phyloP scores from a whole-genome alignment of 2,329 filamentous ascomycete genomes.

The Byssothecium circinans region DNA sequence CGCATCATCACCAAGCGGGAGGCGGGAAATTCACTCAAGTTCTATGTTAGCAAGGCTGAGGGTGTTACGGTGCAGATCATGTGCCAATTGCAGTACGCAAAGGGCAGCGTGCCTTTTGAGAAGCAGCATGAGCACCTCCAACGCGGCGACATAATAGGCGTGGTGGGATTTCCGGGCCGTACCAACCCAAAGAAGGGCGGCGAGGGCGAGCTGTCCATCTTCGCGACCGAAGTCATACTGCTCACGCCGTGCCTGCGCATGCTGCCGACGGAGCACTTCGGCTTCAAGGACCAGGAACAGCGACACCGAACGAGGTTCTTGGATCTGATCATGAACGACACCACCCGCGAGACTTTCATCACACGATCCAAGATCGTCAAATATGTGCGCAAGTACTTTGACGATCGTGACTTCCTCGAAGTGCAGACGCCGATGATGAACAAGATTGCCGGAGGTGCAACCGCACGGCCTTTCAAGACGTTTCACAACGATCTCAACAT shows the following conservation, averaged over 20 bases:
- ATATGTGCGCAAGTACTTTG: conserved; percentile 87
- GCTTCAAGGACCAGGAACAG: conserved; percentile 93
- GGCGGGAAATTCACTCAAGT: conserved; percentile 5
- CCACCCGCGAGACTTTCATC: conserved; percentile 78
- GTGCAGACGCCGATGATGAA: conserved; percentile 98
- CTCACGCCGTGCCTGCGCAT: conserved; percentile 90
- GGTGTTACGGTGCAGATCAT: conserved; percentile 85
- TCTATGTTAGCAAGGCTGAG: conserved; percentile 60
- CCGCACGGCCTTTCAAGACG: conserved; percentile 90
- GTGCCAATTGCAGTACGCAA: conserved; percentile 80
- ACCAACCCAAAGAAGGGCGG: conserved; percentile 89
- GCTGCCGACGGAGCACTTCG: conserved; percentile 69
- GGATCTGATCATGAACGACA: conserved; percentile 95
- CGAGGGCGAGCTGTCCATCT: conserved; percentile 91
- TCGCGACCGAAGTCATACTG: conserved; percentile 81
- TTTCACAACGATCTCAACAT: conserved; percentile 96
- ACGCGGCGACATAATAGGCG: conserved; percentile 89
- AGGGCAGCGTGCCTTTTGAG: conserved; percentile 71
- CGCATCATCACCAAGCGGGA: conserved; percentile 61
- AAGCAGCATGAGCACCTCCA: conserved; percentile 87
- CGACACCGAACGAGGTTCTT: conserved; percentile 91
- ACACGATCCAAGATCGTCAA: conserved; percentile 84
- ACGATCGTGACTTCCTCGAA: conserved; percentile 84
- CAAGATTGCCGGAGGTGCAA: conserved; percentile 90
- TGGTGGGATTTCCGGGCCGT: conserved; percentile 79